These are phyloP conservation scores for Microglena sp. DNA, from an alignment of 139 green algal genomes.

Conservation along the genomic window DNA sequence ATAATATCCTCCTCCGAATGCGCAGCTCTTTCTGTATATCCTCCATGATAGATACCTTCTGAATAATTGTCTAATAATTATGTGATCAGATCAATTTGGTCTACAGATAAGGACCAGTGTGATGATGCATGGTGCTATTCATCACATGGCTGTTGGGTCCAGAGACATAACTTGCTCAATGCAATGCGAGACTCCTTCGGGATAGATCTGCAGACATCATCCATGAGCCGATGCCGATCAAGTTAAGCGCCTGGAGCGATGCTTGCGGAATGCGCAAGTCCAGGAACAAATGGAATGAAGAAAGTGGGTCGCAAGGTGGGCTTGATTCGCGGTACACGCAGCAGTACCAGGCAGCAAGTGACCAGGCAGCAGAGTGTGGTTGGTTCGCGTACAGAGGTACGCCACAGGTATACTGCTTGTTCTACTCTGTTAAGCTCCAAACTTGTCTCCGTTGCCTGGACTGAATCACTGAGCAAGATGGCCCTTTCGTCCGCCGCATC, in stretches of 20 bases:
- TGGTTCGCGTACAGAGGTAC: neutral
- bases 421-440: neutral
- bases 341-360: neutral
- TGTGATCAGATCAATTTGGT: no score
- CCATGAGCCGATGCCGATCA: no score
- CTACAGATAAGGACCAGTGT: no score
- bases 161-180: neutral
- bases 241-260: no score
- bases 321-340: neutral
- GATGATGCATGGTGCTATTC: neutral
- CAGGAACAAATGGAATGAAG: no score
- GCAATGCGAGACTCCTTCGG: neutral
- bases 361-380: neutral
- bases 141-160: neutral
- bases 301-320: neutral
- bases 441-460: no score
- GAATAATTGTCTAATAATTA: no score
- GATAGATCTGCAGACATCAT: no score
- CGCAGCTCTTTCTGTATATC: conserved; percentile 31
- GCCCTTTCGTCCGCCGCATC: conserved; percentile 18
- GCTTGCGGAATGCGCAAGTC: no score
- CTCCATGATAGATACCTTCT: conserved; percentile 6
- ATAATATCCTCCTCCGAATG: conserved; percentile 26
- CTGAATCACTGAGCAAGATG: conserved; percentile 13
- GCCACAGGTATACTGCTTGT: neutral